phyloP scores from a whole-genome alignment of 1,284 basidiomycete species.

The Tylopilus sp. region DNA sequence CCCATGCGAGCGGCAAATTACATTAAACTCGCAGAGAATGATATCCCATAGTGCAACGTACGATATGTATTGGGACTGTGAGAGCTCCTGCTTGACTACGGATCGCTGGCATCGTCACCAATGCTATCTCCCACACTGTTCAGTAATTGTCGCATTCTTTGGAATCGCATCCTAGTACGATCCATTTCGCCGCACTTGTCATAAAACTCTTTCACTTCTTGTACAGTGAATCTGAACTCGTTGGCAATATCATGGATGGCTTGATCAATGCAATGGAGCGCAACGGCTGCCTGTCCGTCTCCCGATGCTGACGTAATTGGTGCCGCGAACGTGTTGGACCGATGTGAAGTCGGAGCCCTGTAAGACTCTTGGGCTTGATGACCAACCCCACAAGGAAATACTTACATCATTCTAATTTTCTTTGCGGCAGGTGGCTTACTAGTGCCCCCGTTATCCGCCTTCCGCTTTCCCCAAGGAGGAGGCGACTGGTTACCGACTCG shows the following conservation, averaged over 20 bases:
- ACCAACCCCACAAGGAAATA: neutral
- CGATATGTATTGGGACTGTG: constrained; percentile 1
- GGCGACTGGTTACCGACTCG: constrained; percentile 56
- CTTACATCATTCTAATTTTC: constrained; percentile 32
- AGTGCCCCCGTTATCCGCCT: constrained; percentile 37
- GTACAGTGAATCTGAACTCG: constrained; percentile 60
- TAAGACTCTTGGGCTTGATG: neutral
- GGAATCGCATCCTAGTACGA: constrained; percentile 56
- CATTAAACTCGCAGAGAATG: constrained; percentile 43
- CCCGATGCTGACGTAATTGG: constrained; percentile 8
- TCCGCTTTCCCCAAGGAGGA: constrained; percentile 64
- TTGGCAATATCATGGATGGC: constrained; percentile 57
- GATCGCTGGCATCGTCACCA: constrained; percentile 20
- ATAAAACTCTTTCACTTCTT: constrained; percentile 71
- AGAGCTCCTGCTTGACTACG: constrained; percentile 9
- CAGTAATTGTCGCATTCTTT: constrained; percentile 57
- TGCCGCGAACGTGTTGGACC: constrained; percentile 1
- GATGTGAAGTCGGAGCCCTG: constrained; percentile 6
- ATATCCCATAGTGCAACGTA: constrained; percentile 17
- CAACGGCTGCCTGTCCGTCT: constrained; percentile 5
- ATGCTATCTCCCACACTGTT: constrained; percentile 38
- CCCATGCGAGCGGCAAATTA: constrained; percentile 62
- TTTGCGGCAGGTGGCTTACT: constrained; percentile 12
- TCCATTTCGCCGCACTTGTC: constrained; percentile 64
- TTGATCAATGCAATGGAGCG: constrained; percentile 58